Percentiles rank a stretch among this genome's conserved stretches.
Conservation (phyloP, 306 rosid genomes). For the Acacia melanoxylon region DNA sequence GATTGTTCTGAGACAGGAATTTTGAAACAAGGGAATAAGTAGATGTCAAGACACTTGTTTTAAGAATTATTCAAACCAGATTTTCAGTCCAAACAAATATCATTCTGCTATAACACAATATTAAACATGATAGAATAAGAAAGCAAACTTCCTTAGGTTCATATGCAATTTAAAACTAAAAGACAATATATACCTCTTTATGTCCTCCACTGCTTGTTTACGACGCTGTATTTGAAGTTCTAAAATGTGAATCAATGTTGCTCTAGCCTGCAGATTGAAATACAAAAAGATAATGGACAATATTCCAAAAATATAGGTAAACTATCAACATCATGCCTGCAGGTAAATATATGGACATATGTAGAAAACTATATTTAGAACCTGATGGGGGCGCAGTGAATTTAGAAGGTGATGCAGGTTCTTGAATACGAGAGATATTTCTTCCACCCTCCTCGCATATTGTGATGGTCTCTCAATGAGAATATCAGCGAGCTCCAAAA, state of each 20-base stretch:
- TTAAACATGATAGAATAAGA: neutral
- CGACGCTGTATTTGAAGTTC: slow-evolving; percentile 89
- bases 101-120: neutral
- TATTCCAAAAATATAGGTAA: neutral
- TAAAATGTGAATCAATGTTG: slow-evolving; percentile 79
- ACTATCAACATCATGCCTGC: neutral
- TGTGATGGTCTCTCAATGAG: slow-evolving; percentile 93
- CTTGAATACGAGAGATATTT: slow-evolving; percentile 85
- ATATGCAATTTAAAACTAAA: neutral
- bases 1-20: neutral
- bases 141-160: neutral
- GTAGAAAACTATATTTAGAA: neutral
- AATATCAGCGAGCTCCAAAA: slow-evolving; percentile 95
- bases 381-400: slow-evolving; percentile 93
- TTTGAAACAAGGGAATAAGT: neutral
- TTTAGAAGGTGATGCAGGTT: slow-evolving; percentile 92
- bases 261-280: slow-evolving; percentile 69
- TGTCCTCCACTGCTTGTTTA: slow-evolving; percentile 92
- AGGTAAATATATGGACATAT: neutral
- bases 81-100: neutral
- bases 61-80: neutral
- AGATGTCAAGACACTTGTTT: neutral
- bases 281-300: neutral
- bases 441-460: slow-evolving; percentile 96
- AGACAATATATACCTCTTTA: slow-evolving; percentile 59